Evolutionary conservation across 148 eudicot genomes (phyloP).

Genomic region (Arbutus unedo): DNA sequence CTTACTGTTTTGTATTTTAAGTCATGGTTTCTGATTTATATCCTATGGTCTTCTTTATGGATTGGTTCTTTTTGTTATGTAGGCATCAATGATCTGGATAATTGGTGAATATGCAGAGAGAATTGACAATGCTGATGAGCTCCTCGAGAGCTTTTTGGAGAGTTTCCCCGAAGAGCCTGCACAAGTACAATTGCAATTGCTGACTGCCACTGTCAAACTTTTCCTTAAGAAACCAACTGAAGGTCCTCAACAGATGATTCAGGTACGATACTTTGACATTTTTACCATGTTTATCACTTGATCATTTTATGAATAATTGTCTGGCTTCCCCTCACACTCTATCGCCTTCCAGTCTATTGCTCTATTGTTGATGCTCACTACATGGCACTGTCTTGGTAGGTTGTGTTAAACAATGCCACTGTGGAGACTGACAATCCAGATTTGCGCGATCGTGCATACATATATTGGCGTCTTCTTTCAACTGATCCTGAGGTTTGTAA

Average conservation of each 20-base stretch:
- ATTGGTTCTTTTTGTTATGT: slow-evolving; percentile 11
- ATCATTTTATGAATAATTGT: neutral
- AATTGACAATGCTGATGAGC: slow-evolving; percentile 98
- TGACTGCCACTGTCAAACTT: slow-evolving; percentile 93
- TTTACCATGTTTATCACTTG: neutral
- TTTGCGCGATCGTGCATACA: slow-evolving; percentile 94
- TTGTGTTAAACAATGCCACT: slow-evolving; percentile 95
- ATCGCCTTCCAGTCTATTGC: neutral
- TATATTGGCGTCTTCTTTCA: slow-evolving; percentile 98
- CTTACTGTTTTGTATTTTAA: slow-evolving; percentile 16
- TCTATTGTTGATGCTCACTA: neutral
- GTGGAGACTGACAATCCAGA: slow-evolving; percentile 99
- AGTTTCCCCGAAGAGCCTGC: slow-evolving; percentile 96
- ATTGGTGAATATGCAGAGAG: slow-evolving; percentile 99
- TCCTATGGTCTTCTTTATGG: neutral
- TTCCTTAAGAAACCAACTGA: slow-evolving; percentile 98
- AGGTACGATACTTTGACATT: slow-evolving; percentile 41
- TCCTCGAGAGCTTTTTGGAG: slow-evolving; percentile 93
- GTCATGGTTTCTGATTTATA: neutral
- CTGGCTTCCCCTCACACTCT: neutral
- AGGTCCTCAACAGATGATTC: slow-evolving; percentile 99
- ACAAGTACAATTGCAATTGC: slow-evolving; percentile 91
- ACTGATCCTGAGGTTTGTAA: slow-evolving; percentile 91
- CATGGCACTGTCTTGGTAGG: slow-evolving; percentile 43
- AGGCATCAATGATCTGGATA: slow-evolving; percentile 99